phyloP scores from a whole-genome alignment of 2,329 filamentous ascomycete genomes.

The Alternaria viburni region DNA sequence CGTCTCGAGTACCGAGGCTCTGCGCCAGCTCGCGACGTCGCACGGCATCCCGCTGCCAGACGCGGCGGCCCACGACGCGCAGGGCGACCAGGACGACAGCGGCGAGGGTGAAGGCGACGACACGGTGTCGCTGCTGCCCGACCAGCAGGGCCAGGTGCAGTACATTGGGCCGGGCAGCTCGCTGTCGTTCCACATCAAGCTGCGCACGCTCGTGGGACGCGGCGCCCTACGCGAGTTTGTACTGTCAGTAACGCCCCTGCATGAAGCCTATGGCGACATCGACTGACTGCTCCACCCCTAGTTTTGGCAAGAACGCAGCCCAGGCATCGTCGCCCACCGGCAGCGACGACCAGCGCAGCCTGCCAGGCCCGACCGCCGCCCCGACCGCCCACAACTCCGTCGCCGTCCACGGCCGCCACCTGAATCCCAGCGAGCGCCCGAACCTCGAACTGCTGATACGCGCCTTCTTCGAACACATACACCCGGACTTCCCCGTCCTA shows the following conservation, averaged over 20 bases:
- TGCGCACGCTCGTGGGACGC: constrained; percentile 48
- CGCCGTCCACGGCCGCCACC: constrained; percentile 22
- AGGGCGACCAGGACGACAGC: constrained; percentile 21
- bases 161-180: constrained; percentile 54
- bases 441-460: constrained; percentile 47
- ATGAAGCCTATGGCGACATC: neutral
- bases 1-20: constrained; percentile 50
- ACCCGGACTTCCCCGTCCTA: constrained; percentile 52
- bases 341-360: constrained; percentile 13
- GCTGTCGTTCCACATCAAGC: constrained; percentile 52
- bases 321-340: constrained; percentile 31
- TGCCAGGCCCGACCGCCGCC: constrained; percentile 31
- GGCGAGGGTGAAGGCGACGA: constrained; percentile 43
- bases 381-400: neutral
- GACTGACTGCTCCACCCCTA: neutral
- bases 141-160: constrained; percentile 54
- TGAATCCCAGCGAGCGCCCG: constrained; percentile 15
- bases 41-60: constrained; percentile 51
- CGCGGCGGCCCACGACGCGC: constrained; percentile 19
- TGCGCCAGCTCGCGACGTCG: constrained; percentile 48
- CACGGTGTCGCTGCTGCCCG: constrained; percentile 46
- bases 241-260: constrained; percentile 19
- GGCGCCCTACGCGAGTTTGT: constrained; percentile 45
- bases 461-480: constrained; percentile 52
- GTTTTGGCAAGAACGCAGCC: constrained; percentile 51